Conservation (phyloP, 805 yeast species). For the Candida qinlingensis region DNA sequence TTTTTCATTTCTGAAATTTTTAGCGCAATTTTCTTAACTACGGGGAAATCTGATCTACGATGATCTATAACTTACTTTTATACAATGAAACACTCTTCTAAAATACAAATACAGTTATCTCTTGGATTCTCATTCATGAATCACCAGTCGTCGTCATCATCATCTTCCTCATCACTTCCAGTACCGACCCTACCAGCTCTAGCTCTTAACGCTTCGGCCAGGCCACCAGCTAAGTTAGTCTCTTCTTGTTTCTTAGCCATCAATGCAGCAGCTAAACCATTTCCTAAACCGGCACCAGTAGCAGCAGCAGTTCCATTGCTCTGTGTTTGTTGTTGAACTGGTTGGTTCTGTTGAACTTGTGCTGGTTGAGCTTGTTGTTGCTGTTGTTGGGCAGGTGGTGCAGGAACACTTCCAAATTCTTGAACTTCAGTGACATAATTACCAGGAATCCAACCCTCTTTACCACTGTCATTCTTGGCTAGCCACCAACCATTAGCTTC, state of each 20-base stretch:
- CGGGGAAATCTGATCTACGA: too few relatives aligned
- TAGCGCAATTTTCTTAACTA: too few relatives aligned
- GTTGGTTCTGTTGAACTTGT: not conserved
- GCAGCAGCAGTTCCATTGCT: constrained; percentile 13
- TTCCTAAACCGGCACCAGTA: constrained; percentile 31
- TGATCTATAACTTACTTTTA: too few relatives aligned
- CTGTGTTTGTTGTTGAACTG: not conserved
- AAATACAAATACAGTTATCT: not conserved
- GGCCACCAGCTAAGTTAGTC: constrained; percentile 66
- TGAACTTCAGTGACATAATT: constrained; percentile 67
- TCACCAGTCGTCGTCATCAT: constrained; percentile 77
- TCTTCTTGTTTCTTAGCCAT: constrained; percentile 59
- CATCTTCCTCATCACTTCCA: constrained; percentile 65
- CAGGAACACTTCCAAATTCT: constrained; percentile 35
- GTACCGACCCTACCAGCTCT: constrained; percentile 59
- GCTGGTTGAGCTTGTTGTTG: constrained; percentile 11
- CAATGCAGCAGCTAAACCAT: constrained; percentile 66
- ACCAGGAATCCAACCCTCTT: constrained; percentile 97
- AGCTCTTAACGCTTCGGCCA: constrained; percentile 82
- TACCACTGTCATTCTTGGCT: constrained; percentile 48
- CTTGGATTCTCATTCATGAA: too few relatives aligned
- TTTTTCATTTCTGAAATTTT: not conserved
- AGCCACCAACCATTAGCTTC: constrained; percentile 93
- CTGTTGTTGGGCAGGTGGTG: constrained; percentile 31
- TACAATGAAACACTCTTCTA: not conserved